Evolutionary conservation across 129 eudicot species (phyloP), one percentile per base, ranked within the genome.

Genomic region (Calendula officinalis): DNA sequence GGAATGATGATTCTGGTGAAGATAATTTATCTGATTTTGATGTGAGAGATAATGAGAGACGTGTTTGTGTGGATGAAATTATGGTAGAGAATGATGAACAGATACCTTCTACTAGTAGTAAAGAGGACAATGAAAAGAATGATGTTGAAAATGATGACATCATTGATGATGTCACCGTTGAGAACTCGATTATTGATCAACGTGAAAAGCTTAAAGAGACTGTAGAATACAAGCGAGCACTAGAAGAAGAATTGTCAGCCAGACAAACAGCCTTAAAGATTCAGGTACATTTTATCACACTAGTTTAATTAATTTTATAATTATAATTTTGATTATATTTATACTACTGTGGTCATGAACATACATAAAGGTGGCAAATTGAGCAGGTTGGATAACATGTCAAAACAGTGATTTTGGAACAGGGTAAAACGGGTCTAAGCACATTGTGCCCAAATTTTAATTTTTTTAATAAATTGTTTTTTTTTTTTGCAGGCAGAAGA

Each of bases 131-230:
- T 59, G 56, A 45, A 8, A 71, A 33, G 45, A 14, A 56, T 60
- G 78, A 68, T 62, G 39, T 36, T 27, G 60, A 41, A 42, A 57
- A 52, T 62, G 73, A 14, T 11, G 61, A 53, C 40, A 34, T 58
- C 70, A 60, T 41, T 50, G 80, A 65, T 14, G 67, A 57, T 37
- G 55, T 49, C 52, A 37, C 58, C 44, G 35, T 44, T 60, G 60
- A 74, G 60, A 39, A 27, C 39, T 72, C 58, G 51, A 43, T 86
- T 41, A 78, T 83, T 34, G 73, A 37, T 61, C 83, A 81, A 43
- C 82, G 98, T 39, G 96, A 92, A 76, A 92, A 77, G 84, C 84
- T 74, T 39, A 88, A 92, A 80, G 91, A 88, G 77, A 92, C 96
- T 0, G 91, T 83, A 14, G 99, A 83, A 57, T 92, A 85, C 58